Conservation (phyloP, 768 basidiomycete species). For the Boletus rufocinnamomeus region DNA sequence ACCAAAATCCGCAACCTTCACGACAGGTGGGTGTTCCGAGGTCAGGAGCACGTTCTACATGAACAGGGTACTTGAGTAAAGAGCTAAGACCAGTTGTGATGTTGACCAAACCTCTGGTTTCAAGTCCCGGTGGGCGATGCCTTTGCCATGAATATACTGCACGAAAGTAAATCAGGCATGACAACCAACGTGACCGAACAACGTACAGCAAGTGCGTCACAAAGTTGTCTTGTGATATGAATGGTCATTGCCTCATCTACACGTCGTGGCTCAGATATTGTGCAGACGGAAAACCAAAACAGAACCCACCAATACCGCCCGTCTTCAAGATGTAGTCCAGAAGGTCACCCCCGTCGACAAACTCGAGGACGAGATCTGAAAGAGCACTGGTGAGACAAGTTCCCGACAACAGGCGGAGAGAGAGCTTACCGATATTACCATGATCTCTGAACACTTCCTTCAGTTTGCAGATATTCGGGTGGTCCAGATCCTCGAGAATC, state of each 20-base stretch:
- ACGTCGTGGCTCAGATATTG: neutral
- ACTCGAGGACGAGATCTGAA: constrained; percentile 80
- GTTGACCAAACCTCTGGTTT: constrained; percentile 71
- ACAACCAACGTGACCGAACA: neutral
- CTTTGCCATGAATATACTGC: constrained; percentile 68
- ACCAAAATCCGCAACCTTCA: constrained; percentile 96
- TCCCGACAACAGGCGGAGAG: neutral
- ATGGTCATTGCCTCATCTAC: constrained; percentile 57
- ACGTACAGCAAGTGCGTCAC: constrained; percentile 71
- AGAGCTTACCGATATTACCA: constrained; percentile 55
- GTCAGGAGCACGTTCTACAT: constrained; percentile 83
- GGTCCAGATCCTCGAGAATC: constrained; percentile 74
- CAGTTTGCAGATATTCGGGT: constrained; percentile 81
- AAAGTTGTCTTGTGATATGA: constrained; percentile 81
- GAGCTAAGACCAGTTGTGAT: constrained; percentile 1
- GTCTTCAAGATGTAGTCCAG: constrained; percentile 72
- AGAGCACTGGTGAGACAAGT: constrained; percentile 28
- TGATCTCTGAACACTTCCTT: constrained; percentile 75
- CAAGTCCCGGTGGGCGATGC: constrained; percentile 90
- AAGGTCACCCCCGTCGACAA: constrained; percentile 86
- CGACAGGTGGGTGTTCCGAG: constrained; percentile 58
- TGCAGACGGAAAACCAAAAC: neutral
- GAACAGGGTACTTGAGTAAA: constrained; percentile 4
- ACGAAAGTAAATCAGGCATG: constrained; percentile 6
- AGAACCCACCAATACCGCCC: constrained; percentile 59